A percentile compares a stretch with the other conserved stretches of the same genome.
phyloP scores from a whole-genome alignment of 768 basidiomycete species.

The Lentinula raphanica region DNA sequence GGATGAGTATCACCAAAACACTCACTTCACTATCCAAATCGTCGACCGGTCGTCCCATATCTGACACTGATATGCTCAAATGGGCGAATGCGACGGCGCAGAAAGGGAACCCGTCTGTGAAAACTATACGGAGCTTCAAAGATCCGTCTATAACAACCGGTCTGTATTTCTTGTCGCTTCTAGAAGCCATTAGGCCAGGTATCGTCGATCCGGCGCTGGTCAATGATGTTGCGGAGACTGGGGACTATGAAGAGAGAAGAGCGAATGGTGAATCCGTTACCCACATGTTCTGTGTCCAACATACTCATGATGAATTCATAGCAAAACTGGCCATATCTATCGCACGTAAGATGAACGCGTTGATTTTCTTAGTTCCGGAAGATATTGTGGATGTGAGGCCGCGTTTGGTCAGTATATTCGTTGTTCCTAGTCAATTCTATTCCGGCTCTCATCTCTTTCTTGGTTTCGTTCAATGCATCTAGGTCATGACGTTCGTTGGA shows the following conservation, averaged over 20 bases:
- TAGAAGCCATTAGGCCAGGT: slow-evolving; percentile 88
- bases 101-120: slow-evolving; percentile 51
- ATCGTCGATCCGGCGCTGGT: slow-evolving; percentile 90
- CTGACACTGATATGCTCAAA: slow-evolving; percentile 88
- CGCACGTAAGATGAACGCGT: slow-evolving; percentile 93
- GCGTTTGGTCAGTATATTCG: slow-evolving; percentile 57
- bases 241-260: slow-evolving; percentile 81
- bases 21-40: slow-evolving; percentile 64
- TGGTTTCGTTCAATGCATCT: no score
- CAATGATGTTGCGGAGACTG: slow-evolving; percentile 49
- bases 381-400: slow-evolving; percentile 94
- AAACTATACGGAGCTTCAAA: slow-evolving; percentile 86
- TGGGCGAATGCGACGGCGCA: slow-evolving; percentile 94
- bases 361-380: slow-evolving; percentile 96
- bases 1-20: slow-evolving; percentile 88
- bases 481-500: slow-evolving; percentile 95
- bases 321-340: slow-evolving; percentile 98
- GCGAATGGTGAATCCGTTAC: slow-evolving; percentile 69
- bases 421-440: neutral
- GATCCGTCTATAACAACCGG: slow-evolving; percentile 86
- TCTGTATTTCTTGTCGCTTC: slow-evolving; percentile 87
- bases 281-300: neutral
- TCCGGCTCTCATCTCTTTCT: neutral
- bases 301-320: slow-evolving; percentile 24
- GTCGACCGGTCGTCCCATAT: slow-evolving; percentile 70